phyloP scores from a whole-genome alignment of 169 alveolate species.

The Plasmodium chabaudi region DNA sequence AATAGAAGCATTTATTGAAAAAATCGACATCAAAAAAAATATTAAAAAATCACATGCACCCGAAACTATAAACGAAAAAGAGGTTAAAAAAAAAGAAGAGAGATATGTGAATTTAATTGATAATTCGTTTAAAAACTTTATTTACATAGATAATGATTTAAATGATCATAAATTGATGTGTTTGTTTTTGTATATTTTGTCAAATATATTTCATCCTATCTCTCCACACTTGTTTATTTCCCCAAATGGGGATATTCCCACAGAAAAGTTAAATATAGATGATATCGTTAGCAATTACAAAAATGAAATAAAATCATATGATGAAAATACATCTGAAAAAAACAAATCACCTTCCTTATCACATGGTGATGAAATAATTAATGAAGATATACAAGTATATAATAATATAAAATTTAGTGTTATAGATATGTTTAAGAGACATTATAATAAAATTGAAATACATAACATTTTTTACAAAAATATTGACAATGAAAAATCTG shows the following conservation, averaged over 20 bases:
- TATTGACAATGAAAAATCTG: constrained; percentile 9
- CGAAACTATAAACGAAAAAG: constrained; percentile 63
- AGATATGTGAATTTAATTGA: constrained; percentile 51
- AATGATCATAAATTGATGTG: constrained; percentile 70
- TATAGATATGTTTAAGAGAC: constrained; percentile 51
- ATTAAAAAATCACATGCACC: constrained; percentile 60
- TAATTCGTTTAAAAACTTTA: constrained; percentile 54
- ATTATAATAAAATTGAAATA: constrained; percentile 45
- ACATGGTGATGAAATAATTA: neutral
- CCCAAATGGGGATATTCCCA: neutral
- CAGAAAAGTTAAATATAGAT: neutral
- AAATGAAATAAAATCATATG: neutral
- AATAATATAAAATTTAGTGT: constrained; percentile 11
- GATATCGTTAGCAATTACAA: neutral
- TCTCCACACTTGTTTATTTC: constrained; percentile 9
- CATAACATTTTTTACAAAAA: constrained; percentile 35
- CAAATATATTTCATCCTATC: constrained; percentile 57
- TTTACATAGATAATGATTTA: constrained; percentile 49
- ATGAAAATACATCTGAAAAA: neutral
- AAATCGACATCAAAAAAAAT: constrained; percentile 54
- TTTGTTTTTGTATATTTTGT: constrained; percentile 48
- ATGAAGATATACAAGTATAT: neutral
- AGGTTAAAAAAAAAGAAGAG: constrained; percentile 48
- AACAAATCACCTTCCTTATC: neutral
- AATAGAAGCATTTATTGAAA: constrained; percentile 60